Base-by-base conservation (phyloP, 495 filamentous ascomycete species). In the Penicillium canescens region DNA sequence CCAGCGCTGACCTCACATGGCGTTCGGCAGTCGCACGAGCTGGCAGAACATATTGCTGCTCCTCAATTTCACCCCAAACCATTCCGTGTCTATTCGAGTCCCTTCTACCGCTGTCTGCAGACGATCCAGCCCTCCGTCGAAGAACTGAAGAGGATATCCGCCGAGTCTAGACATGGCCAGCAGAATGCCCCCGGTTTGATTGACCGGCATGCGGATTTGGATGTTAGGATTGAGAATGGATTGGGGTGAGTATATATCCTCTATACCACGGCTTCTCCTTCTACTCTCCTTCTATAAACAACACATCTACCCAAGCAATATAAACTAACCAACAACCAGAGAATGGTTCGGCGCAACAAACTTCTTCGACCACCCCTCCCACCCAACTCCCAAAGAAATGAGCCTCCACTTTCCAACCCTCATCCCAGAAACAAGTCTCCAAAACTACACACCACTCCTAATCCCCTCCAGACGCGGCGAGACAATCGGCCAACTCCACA, bases 81-180 rank as follows among this genome's bases (percentile, higher is more conserved):
- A n/a, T 76, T 73, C 38, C 60, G 73, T 3, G 74, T 97, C 60
- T 97, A 96, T 75, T 86, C 80, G 12, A 90, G 86, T 55, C 90
- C 91, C 12, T 97, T 92, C 64, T 98, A 96, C 69, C 83, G 94
- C 48, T 98, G 94, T 67, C 74, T 98, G 16, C 90, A 97, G 69
- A 98, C 94, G 0, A 81, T 97, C 38, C 65, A 72, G 46, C 92
- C 92, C 0, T 81, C 83, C 20, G 79, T 89, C 10, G 79, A 85
- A 55, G 67, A 67, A 24, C 69, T 86, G 54, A 74, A 71, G 43
- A 59, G 68, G 50, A 46, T 47, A 43, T 61, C 67, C n/a, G 21
- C 24, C 0, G 41, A 49, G 13, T 41, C 31, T 6, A 39, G 34
- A 16, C 18, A 42, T 28, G 42, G 18, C 38, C 46, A 40, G 9